These are phyloP conservation scores for Neonectria magnoliae DNA, from an alignment of 2,329 filamentous ascomycete species.

Conservation along the genomic window DNA sequence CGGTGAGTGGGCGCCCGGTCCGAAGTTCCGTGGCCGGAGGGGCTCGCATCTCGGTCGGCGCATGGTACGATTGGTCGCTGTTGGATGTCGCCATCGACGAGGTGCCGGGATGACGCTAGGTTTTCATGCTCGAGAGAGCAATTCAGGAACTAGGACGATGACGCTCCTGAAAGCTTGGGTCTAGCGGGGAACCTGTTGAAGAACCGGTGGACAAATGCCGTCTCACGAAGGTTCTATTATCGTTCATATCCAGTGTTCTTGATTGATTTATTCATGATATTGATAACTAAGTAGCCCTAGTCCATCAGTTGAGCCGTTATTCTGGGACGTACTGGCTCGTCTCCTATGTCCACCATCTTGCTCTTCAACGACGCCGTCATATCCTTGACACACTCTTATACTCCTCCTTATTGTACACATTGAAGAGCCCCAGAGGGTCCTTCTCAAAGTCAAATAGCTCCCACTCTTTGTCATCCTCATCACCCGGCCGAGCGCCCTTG, in stretches of 20 bases:
- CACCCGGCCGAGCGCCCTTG: conserved; percentile 54
- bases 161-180: not conserved
- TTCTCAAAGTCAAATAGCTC: conserved; percentile 63
- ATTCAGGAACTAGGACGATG: not conserved
- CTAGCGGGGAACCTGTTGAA: not conserved
- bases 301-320: not conserved
- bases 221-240: not conserved
- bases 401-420: conserved; percentile 51
- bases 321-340: conserved; percentile 50
- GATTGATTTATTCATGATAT: not conserved
- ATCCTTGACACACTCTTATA: conserved; percentile 50
- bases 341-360: conserved; percentile 64
- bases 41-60: conserved; percentile 25
- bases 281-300: not conserved
- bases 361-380: conserved; percentile 56
- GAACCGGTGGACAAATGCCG: not conserved
- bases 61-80: conserved; percentile 15
- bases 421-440: conserved; percentile 61
- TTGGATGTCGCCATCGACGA: not conserved
- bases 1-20: not conserved
- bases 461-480: conserved; percentile 59
- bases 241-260: not conserved
- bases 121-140: too few species aligned
- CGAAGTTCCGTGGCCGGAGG: conserved; percentile 9
- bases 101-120: not conserved